phyloP scores from a whole-genome alignment of 2,329 filamentous ascomycete species.

The Cyanodermella asteris region DNA sequence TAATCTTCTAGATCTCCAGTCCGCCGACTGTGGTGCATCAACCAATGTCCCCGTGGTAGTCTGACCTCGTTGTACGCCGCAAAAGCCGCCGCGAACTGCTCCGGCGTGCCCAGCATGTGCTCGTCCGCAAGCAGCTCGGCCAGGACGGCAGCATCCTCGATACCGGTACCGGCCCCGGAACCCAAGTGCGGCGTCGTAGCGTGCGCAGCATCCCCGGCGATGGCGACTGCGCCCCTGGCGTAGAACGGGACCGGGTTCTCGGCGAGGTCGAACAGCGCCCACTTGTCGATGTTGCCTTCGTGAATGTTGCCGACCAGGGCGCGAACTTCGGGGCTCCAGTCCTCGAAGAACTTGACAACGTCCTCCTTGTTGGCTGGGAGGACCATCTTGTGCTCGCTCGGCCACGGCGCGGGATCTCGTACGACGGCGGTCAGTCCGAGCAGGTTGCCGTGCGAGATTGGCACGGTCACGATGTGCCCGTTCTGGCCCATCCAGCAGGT shows the following conservation, averaged over 20 bases:
- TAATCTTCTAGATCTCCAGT: slow-evolving; percentile 21
- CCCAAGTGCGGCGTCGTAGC: slow-evolving; percentile 12
- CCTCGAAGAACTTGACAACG: slow-evolving; percentile 18
- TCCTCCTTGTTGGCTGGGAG: slow-evolving; percentile 16
- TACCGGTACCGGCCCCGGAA: slow-evolving; percentile 10
- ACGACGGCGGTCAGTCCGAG: slow-evolving; percentile 12
- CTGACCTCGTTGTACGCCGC: slow-evolving; percentile 17
- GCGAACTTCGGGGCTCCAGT: slow-evolving; percentile 20
- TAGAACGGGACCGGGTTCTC: slow-evolving; percentile 26
- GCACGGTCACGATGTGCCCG: slow-evolving; percentile 10
- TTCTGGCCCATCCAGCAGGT: slow-evolving; percentile 34
- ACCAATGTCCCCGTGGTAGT: slow-evolving; percentile 21
- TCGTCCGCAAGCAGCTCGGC: not conserved
- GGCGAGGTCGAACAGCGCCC: slow-evolving; percentile 30
- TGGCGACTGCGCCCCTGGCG: slow-evolving; percentile 20
- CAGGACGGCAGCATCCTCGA: slow-evolving; percentile 12
- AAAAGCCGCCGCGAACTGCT: slow-evolving; percentile 14
- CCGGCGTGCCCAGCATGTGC: not conserved
- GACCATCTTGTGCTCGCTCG: slow-evolving; percentile 10
- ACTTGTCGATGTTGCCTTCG: slow-evolving; percentile 33
- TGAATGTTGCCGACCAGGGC: too few species aligned
- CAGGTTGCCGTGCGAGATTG: slow-evolving; percentile 8
- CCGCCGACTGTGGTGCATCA: slow-evolving; percentile 19
- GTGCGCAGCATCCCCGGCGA: slow-evolving; percentile 13
- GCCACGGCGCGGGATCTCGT: slow-evolving; percentile 11